phyloP scores from a whole-genome alignment of 2,329 filamentous ascomycete genomes.

The Fusarium sp. region DNA sequence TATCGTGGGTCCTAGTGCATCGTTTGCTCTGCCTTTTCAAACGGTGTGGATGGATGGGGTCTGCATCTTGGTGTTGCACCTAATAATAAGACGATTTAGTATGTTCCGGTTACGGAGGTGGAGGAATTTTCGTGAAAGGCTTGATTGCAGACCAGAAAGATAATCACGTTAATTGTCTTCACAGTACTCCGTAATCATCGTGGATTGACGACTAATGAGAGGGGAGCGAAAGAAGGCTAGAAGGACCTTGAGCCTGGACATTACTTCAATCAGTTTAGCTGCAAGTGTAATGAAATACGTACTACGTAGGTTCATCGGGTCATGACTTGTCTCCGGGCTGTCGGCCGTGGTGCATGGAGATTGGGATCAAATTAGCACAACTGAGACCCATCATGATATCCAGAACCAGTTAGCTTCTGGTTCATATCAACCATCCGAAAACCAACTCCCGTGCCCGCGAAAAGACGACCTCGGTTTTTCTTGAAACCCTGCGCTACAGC shows the following conservation, averaged over 20 bases:
- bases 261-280: neutral
- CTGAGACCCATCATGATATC: conserved; percentile 11
- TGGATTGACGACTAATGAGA: neutral
- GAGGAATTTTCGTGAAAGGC: neutral
- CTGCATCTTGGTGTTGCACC: neutral
- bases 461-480: conserved; percentile 36
- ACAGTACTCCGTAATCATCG: no score
- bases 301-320: neutral
- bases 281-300: neutral
- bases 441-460: conserved; percentile 19
- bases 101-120: conserved; percentile 9
- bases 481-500: conserved; percentile 28
- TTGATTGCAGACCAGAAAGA: neutral
- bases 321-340: conserved; percentile 7
- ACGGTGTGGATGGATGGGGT: conserved; percentile 25
- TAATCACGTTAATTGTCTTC: neutral
- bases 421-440: conserved; percentile 19
- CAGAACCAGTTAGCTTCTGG: conserved; percentile 23
- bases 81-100: neutral
- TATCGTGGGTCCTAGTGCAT: conserved; percentile 23
- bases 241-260: neutral
- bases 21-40: neutral
- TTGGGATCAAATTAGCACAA: conserved; percentile 19
- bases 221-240: neutral
- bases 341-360: neutral